Base-by-base conservation (phyloP, 108 stramenopile genomes). In the Fragilariopsis cylindrus region DNA sequence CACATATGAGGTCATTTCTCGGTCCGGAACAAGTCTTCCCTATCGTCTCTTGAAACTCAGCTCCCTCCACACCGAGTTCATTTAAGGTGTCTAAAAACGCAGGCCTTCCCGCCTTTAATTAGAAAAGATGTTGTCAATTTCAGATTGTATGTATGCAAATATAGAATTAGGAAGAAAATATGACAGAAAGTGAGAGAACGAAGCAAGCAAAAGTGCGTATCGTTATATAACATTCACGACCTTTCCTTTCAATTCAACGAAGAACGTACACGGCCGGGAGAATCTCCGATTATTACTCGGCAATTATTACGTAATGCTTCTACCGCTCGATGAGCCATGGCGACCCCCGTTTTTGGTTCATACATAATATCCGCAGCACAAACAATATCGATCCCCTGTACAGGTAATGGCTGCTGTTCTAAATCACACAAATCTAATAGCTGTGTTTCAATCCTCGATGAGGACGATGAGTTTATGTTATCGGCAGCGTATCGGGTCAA, bases 291-390 rank as follows among this genome's bases (percentile, higher is more conserved):
- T 50, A 90, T 39, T 0, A 90, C 86, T 18, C 82, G 82, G 49
- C 76, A 66, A 42, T 82, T 85, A 9, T 74, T 42, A 40, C 65
- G 12, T 72, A 87, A 76, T 18, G 89, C 89, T 75, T 87, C 82
- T 41, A 84, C 71, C 1, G 72, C 73, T 13, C 86, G 84, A 57
- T 71, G 63, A 3, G 89, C 89, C 77, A 84, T 70, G 44, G 86
- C 86, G 13, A 52, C 68, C 15, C 88, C 89, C n/a, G 89, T 90
- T 48, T 73, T 76, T 49, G 85, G 84, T 65, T 87, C 89, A 70
- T 90, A 90, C 82, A 90, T 81, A 39, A 90, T 78, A 77, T 90
- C 89, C 2, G 89, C 89, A 11, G 86, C 86, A 13, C 82, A 76
- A 9, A 90, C 86, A 15, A 87, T 40, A 54, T 85, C 81, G 49